Percentiles rank a stretch among this genome's conserved stretches.
These are phyloP conservation scores for Abeoforma whisleri DNA, from an alignment of 78 protist species.

Conservation along the genomic window DNA sequence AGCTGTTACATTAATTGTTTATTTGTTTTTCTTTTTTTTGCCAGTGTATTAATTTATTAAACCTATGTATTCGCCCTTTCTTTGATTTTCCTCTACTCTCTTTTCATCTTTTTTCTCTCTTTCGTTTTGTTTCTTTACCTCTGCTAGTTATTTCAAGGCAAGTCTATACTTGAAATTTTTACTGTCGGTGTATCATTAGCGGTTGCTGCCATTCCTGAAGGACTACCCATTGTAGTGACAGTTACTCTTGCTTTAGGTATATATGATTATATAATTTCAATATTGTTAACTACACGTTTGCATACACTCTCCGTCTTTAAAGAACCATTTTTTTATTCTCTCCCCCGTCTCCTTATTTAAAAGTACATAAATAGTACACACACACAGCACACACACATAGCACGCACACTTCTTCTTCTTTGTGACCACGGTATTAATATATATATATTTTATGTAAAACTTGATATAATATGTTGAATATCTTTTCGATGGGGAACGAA, in stretches of 20 bases:
- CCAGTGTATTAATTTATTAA: neutral
- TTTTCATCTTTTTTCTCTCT: neutral
- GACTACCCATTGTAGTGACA: conserved; percentile 84
- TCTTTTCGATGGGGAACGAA: too few species aligned
- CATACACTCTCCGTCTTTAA: neutral
- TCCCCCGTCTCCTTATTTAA: neutral
- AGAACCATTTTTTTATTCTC: neutral
- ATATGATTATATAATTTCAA: neutral
- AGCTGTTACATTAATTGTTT: too few species aligned
- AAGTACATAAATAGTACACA: neutral
- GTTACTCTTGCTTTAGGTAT: conserved; percentile 58
- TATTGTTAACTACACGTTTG: neutral
- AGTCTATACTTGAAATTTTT: conserved; percentile 48
- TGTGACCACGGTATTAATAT: neutral
- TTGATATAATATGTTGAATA: too few species aligned
- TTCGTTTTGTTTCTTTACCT: neutral
- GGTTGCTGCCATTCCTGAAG: conserved; percentile 90
- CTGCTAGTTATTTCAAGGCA: conserved; percentile 11
- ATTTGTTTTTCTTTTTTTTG: too few species aligned
- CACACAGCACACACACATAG: conserved; percentile 14
- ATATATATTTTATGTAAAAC: too few species aligned
- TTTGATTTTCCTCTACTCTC: neutral
- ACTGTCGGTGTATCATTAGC: conserved; percentile 76
- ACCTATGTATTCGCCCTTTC: neutral
- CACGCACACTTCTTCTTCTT: neutral